Base-by-base conservation (phyloP, 805 yeast genomes). In the Suhomyces faveliae region DNA sequence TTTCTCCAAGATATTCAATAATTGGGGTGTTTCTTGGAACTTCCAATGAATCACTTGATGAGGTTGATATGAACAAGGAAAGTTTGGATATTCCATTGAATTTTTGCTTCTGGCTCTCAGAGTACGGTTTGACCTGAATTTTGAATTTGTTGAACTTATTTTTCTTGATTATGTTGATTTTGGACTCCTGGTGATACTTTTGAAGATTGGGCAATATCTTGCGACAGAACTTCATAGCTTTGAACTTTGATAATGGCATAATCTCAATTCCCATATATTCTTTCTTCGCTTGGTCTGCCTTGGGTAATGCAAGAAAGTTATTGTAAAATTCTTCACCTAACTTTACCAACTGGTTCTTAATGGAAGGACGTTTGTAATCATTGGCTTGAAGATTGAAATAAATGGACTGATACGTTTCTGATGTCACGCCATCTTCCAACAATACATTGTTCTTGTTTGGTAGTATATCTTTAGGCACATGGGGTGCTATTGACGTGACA, bases 1-100 rank as follows among this genome's bases (percentile, higher is more conserved):
- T 64, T 55, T 86, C 91, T 5, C 98, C 98, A 6, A 81, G 63
- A 49, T 81, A 76, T 60, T 88, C 90, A 21, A 76, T 69, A 6
- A 89, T 64, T 3, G 79, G 69, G 1, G 80, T 75, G 15, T 77
- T 79, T 37, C 70, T 66, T 0, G 77, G 73, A 15, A 85, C 64
- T 10, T 46, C 51, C 17, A 51, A 40, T 9, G 21, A 43, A 24
- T 54, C 50, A 17, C 24, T 22, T 33, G 58, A 51, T 35, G 51
- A 47, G 25, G 56, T 19, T 39, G 67, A 58, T 7, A 73, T 57
- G 50, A 78, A 85, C 6, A 90, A 68, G 0, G 92, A 90, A 44
- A 85, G 62, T 52, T 80, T 83, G 2, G 88, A 76, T 37, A 88
- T 78, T 0, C 96, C 96, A 24, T 76, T 76, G 56, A 79, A 84